Percentiles rank a stretch among this genome's conserved stretches.
phyloP scores from a whole-genome alignment of 768 basidiomycete genomes.

The Sporobolomyces phaffii region DNA sequence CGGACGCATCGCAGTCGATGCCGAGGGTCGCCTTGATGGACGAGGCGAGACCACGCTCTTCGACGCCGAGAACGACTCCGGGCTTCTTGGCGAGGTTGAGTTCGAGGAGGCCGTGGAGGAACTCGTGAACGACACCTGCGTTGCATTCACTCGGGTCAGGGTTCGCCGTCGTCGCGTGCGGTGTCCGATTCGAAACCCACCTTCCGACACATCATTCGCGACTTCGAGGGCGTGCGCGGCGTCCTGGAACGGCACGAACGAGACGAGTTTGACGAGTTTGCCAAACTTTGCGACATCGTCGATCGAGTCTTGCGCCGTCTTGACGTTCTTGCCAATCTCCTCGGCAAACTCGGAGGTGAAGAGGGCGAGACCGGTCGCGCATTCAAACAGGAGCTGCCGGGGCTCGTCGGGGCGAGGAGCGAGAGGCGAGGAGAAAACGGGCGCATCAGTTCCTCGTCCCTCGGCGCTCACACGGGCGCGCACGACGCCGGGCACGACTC shows the following conservation, averaged over 20 bases:
- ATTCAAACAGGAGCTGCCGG: conserved; percentile 78
- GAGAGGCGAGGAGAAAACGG: not conserved
- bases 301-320: conserved; percentile 76
- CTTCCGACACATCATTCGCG: conserved; percentile 91
- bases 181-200: conserved; percentile 50
- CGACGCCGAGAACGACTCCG: conserved; percentile 67
- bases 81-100: conserved; percentile 67
- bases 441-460: not conserved
- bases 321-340: conserved; percentile 73
- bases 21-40: conserved; percentile 67
- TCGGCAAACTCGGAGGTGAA: conserved; percentile 82
- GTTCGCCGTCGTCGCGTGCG: too few species aligned
- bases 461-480: not conserved
- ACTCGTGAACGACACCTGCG: conserved; percentile 77
- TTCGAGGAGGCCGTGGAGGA: conserved; percentile 75
- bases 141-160: not conserved
- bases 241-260: conserved; percentile 83
- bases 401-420: too few species aligned
- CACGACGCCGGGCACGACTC: not conserved
- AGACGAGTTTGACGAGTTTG: conserved; percentile 83
- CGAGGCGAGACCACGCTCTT: conserved; percentile 66
- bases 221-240: conserved; percentile 62
- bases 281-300: conserved; percentile 78
- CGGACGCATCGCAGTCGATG: conserved; percentile 73
- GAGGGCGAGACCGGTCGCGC: conserved; percentile 86